Base-by-base conservation (phyloP, 305 asterid genomes). In the Fraxinus sp. region DNA sequence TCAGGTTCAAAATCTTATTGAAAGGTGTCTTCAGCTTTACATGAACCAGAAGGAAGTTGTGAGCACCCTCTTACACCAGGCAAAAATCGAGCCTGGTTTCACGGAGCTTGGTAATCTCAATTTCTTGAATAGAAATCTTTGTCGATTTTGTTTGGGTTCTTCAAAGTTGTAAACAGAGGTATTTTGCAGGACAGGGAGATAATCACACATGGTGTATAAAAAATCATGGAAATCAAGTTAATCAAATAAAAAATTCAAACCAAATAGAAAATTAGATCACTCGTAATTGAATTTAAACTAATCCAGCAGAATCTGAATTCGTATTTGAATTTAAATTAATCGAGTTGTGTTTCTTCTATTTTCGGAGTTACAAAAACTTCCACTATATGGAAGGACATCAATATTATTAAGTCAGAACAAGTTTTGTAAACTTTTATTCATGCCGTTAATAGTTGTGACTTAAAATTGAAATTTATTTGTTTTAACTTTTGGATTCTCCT, bases 11-110 rank as follows among this genome's bases (percentile, higher is more conserved):
- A 91, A 91, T 86, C 97, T 95, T 52, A 94, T 94, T 75, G 98
- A 94, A 89, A 92, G 98, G 88, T 95, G 98, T 85, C 98, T 95
- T 85, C 98, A 95, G 87, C 98, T 93, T 79, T 95, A 95, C 92
- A 95, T 93, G 98, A 91, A 89, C 82, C 93, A 88, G 88, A 88
- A 80, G 80, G 98, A 95, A 88, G 98, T 91, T 39, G 91, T 92
- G 82, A 90, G 79, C 85, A 91, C 97, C 78, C 89, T 93, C 84
- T 88, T 90, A 74, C 89, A 90, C 84, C 94, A 90, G 83, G 98
- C 97, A 74, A 92, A 91, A 84, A 92, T 95, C 28, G 98, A 95
- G 88, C 98, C 98, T 57, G 93, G 92, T 76, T 95, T 93, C 88
- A 95, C 98, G 5, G 97, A 93, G 86, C 94, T 95, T 74, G 97